Conservation (phyloP, 495 filamentous ascomycete species). For the Xylaria flabelliformis region DNA sequence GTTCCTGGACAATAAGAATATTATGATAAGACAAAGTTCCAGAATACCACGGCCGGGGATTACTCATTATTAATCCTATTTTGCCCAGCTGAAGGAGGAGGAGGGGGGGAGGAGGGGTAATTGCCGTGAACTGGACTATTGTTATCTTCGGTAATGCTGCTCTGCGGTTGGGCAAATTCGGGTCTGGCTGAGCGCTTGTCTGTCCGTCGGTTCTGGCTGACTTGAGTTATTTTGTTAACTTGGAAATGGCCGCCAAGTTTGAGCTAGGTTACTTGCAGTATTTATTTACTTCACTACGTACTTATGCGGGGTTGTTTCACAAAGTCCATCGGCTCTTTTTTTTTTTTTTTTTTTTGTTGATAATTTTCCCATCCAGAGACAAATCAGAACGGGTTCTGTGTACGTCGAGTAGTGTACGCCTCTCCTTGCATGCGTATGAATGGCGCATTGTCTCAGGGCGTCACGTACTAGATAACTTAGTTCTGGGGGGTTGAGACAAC, state of each 20-base stretch:
- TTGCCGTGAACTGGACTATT: neutral
- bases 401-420: neutral
- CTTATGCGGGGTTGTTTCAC: constrained; percentile 25
- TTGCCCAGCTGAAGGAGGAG: neutral
- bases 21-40: neutral
- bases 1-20: neutral
- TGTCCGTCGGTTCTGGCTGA: no score
- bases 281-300: neutral
- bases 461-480: neutral
- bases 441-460: constrained; percentile 20
- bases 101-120: neutral
- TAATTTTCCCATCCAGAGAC: neutral
- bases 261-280: neutral
- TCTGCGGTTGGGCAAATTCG: neutral
- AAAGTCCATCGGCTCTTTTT: neutral
- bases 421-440: neutral
- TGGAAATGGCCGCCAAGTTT: constrained; percentile 11
- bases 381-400: neutral
- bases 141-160: neutral
- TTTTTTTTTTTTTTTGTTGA: neutral
- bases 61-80: neutral
- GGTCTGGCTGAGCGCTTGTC: constrained; percentile 10
- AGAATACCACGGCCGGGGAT: neutral
- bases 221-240: neutral
- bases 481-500: constrained; percentile 21